These are phyloP conservation scores for Lachancea kluyveri DNA, from an alignment of 805 yeast genomes.

Conservation along the genomic window DNA sequence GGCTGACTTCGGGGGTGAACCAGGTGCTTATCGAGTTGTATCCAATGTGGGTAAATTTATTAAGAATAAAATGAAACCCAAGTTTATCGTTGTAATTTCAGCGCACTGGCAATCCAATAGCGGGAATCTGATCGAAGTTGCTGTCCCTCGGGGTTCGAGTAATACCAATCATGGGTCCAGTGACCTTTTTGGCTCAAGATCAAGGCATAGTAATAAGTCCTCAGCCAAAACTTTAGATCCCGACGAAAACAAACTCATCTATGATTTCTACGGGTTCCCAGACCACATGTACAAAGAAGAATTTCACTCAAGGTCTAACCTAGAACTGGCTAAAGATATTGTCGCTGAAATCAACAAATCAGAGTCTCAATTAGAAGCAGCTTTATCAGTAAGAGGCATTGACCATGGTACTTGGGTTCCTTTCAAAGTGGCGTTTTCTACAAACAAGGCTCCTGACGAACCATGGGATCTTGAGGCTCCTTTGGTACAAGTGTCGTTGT, in stretches of 20 bases:
- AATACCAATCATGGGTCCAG: conserved; percentile 1
- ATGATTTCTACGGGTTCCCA: conserved; percentile 76
- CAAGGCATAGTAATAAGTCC: not conserved
- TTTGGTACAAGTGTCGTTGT: conserved; percentile 37
- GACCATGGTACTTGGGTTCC: conserved; percentile 89
- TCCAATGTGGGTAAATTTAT: conserved; percentile 47
- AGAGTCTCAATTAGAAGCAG: conserved; percentile 29
- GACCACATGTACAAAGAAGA: conserved; percentile 52
- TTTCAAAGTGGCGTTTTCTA: conserved; percentile 59
- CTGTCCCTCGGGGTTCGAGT: conserved; percentile 31
- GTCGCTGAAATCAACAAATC: conserved; percentile 6
- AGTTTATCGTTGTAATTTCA: conserved; percentile 57
- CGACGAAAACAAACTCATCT: conserved; percentile 51
- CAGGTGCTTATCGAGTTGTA: conserved; percentile 54
- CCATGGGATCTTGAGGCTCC: conserved; percentile 32
- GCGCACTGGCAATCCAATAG: conserved; percentile 69
- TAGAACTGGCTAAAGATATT: conserved; percentile 33
- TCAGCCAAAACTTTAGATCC: conserved; percentile 7
- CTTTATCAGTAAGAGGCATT: conserved; percentile 50
- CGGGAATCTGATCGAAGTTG: conserved; percentile 41
- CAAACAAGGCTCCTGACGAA: conserved; percentile 21
- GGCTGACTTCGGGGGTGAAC: conserved; percentile 43
- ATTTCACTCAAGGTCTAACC: conserved; percentile 47
- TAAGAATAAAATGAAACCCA: conserved; percentile 47
- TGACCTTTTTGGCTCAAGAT: not conserved